These are phyloP conservation scores for Starmerella powellii DNA, from an alignment of 805 yeast genomes.

Conservation along the genomic window DNA sequence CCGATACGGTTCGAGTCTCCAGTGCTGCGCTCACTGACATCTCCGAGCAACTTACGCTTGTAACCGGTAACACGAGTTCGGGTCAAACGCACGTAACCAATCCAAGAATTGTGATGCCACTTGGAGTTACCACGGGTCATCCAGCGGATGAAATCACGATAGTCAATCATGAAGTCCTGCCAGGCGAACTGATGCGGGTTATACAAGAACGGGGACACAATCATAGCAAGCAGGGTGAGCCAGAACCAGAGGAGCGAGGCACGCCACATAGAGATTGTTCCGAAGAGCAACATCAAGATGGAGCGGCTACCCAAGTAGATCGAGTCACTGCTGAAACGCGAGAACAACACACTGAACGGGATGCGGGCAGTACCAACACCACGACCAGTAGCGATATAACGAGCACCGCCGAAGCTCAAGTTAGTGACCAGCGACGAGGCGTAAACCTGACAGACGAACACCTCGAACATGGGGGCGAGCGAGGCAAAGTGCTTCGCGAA, in stretches of 20 bases:
- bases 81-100: slow-evolving; percentile 55
- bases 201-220: slow-evolving; percentile 86
- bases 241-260: slow-evolving; percentile 94
- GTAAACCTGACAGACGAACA: slow-evolving; percentile 87
- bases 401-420: slow-evolving; percentile 81
- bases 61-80: slow-evolving; percentile 88
- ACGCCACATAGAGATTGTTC: slow-evolving; percentile 80
- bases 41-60: slow-evolving; percentile 60
- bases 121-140: slow-evolving; percentile 63
- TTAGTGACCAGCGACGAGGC: slow-evolving; percentile 66
- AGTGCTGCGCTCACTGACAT: slow-evolving; percentile 51
- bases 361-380: slow-evolving; percentile 81
- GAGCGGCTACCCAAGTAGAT: slow-evolving; percentile 67
- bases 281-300: slow-evolving; percentile 58
- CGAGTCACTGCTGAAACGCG: slow-evolving; percentile 64
- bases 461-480: slow-evolving; percentile 84
- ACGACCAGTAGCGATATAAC: slow-evolving; percentile 84
- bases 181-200: slow-evolving; percentile 97
- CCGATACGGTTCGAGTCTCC: slow-evolving; percentile 66
- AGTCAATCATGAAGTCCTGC: slow-evolving; percentile 92
- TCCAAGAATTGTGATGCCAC: slow-evolving; percentile 67
- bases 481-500: slow-evolving; percentile 67
- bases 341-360: slow-evolving; percentile 58
- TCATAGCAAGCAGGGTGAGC: slow-evolving; percentile 78
- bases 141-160: slow-evolving; percentile 88